phyloP scores from a whole-genome alignment of 176 grass and related monocot genomes.

The Puya raimondii region DNA sequence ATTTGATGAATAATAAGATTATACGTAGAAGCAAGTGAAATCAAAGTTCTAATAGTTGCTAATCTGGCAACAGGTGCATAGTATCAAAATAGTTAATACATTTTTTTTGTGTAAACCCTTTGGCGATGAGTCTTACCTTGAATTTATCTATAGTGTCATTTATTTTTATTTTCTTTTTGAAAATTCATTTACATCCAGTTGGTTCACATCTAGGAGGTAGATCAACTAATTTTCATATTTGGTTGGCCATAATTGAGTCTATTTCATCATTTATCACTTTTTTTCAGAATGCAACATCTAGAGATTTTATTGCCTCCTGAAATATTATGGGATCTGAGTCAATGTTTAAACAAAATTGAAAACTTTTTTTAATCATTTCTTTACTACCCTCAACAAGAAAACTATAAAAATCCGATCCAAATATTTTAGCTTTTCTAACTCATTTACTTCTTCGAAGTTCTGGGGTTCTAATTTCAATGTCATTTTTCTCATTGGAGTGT shows the following conservation, averaged over 20 bases:
- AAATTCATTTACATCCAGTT: neutral
- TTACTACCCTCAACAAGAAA: too few species aligned
- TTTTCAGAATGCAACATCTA: neutral
- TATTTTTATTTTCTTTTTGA: too few species aligned
- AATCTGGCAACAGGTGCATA: too few species aligned
- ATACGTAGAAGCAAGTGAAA: too few species aligned
- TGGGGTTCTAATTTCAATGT: neutral
- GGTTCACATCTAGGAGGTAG: neutral
- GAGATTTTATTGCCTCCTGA: neutral
- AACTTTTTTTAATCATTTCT: neutral
- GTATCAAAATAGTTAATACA: too few species aligned
- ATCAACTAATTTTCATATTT: neutral
- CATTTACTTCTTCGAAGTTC: neutral
- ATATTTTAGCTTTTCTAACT: neutral
- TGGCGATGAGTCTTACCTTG: neutral
- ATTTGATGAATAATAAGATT: too few species aligned
- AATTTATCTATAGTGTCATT: too few species aligned
- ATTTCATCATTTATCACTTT: neutral
- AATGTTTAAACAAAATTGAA: neutral
- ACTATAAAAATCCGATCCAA: neutral
- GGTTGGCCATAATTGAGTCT: neutral
- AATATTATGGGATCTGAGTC: neutral
- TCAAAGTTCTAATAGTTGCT: too few species aligned
- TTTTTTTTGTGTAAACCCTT: neutral
- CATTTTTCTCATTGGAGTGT: neutral